A percentile compares a stretch with the other conserved stretches of the same genome.
These are phyloP conservation scores for Schwanniomyces pseudopolymorphus DNA, from an alignment of 805 yeast genomes.

Conservation along the genomic window DNA sequence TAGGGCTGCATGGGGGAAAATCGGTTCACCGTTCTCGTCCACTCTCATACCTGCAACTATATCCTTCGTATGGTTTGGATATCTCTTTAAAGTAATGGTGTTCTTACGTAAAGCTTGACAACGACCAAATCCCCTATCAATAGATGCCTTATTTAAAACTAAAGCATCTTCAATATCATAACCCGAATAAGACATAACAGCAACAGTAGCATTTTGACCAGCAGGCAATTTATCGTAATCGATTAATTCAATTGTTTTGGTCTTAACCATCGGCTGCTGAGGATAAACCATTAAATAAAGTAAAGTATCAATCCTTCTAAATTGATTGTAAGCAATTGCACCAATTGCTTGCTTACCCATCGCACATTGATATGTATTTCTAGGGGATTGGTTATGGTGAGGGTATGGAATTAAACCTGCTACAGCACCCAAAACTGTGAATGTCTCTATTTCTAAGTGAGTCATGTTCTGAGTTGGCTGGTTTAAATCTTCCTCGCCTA, in stretches of 20 bases:
- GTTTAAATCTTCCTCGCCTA: slow-evolving; percentile 66
- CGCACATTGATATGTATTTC: slow-evolving; percentile 92
- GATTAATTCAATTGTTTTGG: slow-evolving; percentile 92
- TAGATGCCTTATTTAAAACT: slow-evolving; percentile 87
- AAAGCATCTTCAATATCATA: slow-evolving; percentile 99
- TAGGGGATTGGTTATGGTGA: slow-evolving; percentile 88
- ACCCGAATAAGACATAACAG: slow-evolving; percentile 98
- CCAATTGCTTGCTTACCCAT: slow-evolving; percentile 99
- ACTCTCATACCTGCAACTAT: slow-evolving; percentile 89
- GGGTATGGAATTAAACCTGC: slow-evolving; percentile 93
- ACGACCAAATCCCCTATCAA: slow-evolving; percentile 96
- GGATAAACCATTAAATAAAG: slow-evolving; percentile 97
- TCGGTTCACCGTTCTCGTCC: slow-evolving; percentile 76
- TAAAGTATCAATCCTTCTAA: slow-evolving; percentile 91
- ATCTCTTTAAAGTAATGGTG: slow-evolving; percentile 84
- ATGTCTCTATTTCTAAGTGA: slow-evolving; percentile 94
- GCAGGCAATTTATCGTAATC: slow-evolving; percentile 97
- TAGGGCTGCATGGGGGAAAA: slow-evolving; percentile 79
- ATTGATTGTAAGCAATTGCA: slow-evolving; percentile 96
- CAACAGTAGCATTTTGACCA: slow-evolving; percentile 98
- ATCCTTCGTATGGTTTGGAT: slow-evolving; percentile 92
- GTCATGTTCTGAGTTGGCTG: slow-evolving; percentile 57
- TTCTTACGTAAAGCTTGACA: slow-evolving; percentile 94
- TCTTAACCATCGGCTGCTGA: slow-evolving; percentile 98
- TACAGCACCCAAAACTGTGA: slow-evolving; percentile 88